Conservation (phyloP, 768 basidiomycete genomes). For the Lanmaoa pseudosensibilis region DNA sequence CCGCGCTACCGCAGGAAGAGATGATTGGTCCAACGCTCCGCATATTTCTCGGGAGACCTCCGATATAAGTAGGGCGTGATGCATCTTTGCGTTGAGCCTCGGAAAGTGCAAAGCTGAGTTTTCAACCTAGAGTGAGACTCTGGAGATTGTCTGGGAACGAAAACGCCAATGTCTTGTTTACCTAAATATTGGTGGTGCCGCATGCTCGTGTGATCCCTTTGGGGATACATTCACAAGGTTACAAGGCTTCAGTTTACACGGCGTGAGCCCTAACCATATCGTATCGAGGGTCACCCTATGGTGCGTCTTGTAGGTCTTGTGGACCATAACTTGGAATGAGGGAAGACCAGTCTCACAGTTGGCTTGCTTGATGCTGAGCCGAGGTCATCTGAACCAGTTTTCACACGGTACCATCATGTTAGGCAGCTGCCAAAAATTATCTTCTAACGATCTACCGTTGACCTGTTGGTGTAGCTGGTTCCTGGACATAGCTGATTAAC, state of each 20-base stretch:
- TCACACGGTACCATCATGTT: background rate
- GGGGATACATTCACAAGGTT: background rate
- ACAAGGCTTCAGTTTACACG: background rate
- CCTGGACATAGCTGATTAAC: background rate
- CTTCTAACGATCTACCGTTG: background rate
- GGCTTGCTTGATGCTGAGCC: background rate
- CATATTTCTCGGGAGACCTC: slow-evolving; percentile 23
- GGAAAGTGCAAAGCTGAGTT: background rate
- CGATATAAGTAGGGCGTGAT: slow-evolving; percentile 25
- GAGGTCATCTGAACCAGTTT: background rate
- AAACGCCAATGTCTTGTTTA: slow-evolving; percentile 5
- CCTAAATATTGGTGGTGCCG: slow-evolving; percentile 8
- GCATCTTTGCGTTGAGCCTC: slow-evolving; percentile 12
- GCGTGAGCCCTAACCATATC: background rate
- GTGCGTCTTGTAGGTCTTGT: background rate
- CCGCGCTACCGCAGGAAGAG: slow-evolving; percentile 23
- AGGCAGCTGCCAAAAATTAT: background rate
- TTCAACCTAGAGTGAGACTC: background rate
- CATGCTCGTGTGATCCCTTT: slow-evolving; percentile 8
- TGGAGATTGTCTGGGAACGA: slow-evolving; percentile 1
- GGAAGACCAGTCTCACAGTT: background rate
- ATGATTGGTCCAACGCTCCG: slow-evolving; percentile 4
- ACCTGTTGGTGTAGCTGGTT: background rate
- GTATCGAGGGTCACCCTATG: background rate
- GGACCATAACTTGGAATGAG: background rate